Conservation (phyloP, 441 rosid species). For the Populus trichocarpa region DNA sequence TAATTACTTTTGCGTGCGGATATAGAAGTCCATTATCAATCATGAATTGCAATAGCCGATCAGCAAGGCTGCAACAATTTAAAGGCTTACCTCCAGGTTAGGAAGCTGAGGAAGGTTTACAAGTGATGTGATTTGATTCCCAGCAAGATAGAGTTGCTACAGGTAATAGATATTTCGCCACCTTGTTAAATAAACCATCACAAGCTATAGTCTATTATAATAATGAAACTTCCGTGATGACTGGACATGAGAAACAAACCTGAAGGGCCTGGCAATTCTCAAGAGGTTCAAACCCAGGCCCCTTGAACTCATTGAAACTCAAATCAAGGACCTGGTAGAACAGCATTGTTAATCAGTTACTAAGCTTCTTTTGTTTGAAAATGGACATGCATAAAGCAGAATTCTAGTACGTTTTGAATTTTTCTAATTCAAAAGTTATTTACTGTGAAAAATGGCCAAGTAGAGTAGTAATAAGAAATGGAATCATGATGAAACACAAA, state of each 20-base stretch:
- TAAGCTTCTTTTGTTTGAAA: slow-evolving; percentile 4
- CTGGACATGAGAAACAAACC: slow-evolving; percentile 46
- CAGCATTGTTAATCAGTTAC: slow-evolving; percentile 10
- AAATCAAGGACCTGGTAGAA: slow-evolving; percentile 85
- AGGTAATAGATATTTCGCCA: slow-evolving; percentile 28
- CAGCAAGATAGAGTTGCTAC: slow-evolving; percentile 99
- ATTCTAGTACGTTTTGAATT: not conserved
- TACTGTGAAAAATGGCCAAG: not conserved
- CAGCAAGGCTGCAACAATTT: slow-evolving; percentile 13
- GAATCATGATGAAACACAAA: not conserved
- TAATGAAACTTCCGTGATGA: slow-evolving; percentile 18
- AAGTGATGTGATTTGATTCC: slow-evolving; percentile 94
- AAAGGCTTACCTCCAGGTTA: slow-evolving; percentile 76
- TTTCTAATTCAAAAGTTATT: not conserved
- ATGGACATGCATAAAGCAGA: slow-evolving; percentile 1
- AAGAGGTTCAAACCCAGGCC: slow-evolving; percentile 98
- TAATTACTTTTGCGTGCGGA: not conserved
- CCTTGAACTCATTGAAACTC: slow-evolving; percentile 99
- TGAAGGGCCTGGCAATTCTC: slow-evolving; percentile 88
- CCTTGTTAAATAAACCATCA: slow-evolving; percentile 18
- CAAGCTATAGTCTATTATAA: not conserved
- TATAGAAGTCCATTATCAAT: slow-evolving; percentile 6
- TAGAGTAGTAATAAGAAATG: not conserved
- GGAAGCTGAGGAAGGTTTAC: slow-evolving; percentile 95
- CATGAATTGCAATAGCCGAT: slow-evolving; percentile 10